phyloP scores from a whole-genome alignment of 257 asterid species.

The Nicotiana obtusifolia region DNA sequence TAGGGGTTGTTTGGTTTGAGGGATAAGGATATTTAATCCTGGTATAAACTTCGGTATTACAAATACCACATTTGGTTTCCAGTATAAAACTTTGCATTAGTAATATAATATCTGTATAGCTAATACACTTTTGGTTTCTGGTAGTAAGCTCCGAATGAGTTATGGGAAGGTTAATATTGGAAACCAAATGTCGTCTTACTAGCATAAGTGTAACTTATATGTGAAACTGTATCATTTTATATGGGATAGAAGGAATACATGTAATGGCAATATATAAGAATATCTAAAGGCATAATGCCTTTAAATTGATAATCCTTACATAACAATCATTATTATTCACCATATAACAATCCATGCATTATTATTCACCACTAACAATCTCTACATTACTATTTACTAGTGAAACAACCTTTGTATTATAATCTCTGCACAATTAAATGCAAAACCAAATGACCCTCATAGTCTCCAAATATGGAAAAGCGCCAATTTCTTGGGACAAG shows the following conservation, averaged over 20 bases:
- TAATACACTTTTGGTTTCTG: background rate
- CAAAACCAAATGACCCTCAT: background rate
- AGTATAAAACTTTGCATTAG: background rate
- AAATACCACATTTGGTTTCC: background rate
- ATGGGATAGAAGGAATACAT: background rate
- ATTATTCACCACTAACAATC: background rate
- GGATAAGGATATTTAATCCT: background rate
- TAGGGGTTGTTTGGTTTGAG: background rate
- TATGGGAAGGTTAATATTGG: background rate
- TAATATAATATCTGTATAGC: too few species aligned
- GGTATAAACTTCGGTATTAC: background rate
- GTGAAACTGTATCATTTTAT: background rate
- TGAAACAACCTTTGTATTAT: background rate
- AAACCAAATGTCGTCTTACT: background rate
- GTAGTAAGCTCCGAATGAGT: background rate
- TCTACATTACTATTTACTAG: background rate
- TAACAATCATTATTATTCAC: background rate
- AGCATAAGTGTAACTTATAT: background rate
- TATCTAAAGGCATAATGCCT: background rate
- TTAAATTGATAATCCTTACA: background rate
- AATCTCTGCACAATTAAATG: background rate
- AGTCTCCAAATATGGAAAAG: background rate
- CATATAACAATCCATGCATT: background rate
- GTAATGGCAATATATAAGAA: background rate
- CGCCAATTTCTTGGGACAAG: background rate